Evolutionary conservation across 148 eudicot genomes (phyloP).

Genomic region (Diospyros kaki): DNA sequence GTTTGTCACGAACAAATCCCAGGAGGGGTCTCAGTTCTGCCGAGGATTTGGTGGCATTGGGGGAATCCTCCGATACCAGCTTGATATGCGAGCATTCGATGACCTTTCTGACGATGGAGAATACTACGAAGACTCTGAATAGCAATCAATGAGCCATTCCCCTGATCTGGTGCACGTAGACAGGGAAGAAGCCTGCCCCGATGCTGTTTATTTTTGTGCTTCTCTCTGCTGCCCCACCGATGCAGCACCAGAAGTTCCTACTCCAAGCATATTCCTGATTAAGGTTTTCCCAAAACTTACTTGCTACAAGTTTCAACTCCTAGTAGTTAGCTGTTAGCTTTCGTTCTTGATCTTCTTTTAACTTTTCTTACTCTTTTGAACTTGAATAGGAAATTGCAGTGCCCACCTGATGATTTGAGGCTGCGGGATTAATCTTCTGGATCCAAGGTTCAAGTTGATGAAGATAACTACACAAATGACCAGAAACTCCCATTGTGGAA

Average conservation of each 20-base stretch:
- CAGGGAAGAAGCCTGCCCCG: slow-evolving; percentile 14
- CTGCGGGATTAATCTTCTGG: too few species aligned
- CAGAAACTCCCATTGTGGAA: too few species aligned
- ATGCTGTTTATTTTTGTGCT: slow-evolving; percentile 12
- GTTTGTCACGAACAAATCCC: slow-evolving; percentile 26
- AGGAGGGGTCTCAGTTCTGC: slow-evolving; percentile 30
- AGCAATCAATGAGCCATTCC: slow-evolving; percentile 21
- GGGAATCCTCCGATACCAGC: slow-evolving; percentile 30
- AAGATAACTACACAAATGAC: too few species aligned
- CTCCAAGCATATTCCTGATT: neutral
- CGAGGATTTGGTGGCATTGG: slow-evolving; percentile 31
- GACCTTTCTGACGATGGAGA: slow-evolving; percentile 25
- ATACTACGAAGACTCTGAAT: slow-evolving; percentile 20
- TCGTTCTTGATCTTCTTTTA: too few species aligned
- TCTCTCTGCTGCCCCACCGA: slow-evolving; percentile 7
- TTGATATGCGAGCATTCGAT: slow-evolving; percentile 24
- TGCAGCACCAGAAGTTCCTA: neutral
- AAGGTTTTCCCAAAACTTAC: neutral
- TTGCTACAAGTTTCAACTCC: too few species aligned
- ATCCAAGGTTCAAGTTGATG: too few species aligned
- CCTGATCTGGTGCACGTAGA: slow-evolving; percentile 14
- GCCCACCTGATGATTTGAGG: too few species aligned
- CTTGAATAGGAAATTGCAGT: too few species aligned
- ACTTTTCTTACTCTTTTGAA: too few species aligned
- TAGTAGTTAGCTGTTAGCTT: too few species aligned